phyloP scores from a whole-genome alignment of 495 filamentous ascomycete genomes.

The Clohesyomyces aquaticus region DNA sequence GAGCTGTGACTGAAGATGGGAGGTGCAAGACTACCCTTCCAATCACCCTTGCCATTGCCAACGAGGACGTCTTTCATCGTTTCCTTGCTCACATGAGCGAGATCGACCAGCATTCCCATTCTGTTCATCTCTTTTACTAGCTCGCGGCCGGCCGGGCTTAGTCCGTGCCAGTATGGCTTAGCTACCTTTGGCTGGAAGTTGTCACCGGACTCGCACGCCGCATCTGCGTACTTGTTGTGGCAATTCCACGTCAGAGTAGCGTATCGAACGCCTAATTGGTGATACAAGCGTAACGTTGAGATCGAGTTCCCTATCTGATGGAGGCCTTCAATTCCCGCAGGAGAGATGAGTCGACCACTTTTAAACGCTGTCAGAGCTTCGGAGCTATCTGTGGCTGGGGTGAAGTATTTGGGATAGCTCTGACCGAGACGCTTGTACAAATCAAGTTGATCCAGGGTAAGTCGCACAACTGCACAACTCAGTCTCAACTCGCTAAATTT shows the following conservation, averaged over 20 bases:
- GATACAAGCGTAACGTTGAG: conserved; percentile 72
- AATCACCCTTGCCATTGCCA: conserved; percentile 52
- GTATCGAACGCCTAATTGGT: conserved; percentile 84
- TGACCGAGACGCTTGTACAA: conserved; percentile 69
- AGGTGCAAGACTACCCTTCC: conserved; percentile 58
- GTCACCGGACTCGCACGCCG: conserved; percentile 61
- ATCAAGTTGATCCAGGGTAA: conserved; percentile 84
- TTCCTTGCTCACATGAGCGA: conserved; percentile 68
- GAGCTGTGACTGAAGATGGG: conserved; percentile 76
- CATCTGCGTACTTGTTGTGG: conserved; percentile 87
- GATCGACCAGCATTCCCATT: conserved; percentile 77
- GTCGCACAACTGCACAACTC: conserved; percentile 58
- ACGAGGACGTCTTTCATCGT: conserved; percentile 72
- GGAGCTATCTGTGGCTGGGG: conserved; percentile 57
- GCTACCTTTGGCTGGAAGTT: conserved; percentile 41
- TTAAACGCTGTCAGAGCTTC: conserved; percentile 64
- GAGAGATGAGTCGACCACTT: conserved; percentile 65
- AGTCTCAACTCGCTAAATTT: conserved; percentile 1
- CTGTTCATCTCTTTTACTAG: conserved; percentile 80
- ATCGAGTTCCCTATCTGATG: conserved; percentile 92
- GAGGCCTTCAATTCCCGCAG: conserved; percentile 85
- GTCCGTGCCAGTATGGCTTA: conserved; percentile 50
- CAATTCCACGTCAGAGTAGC: conserved; percentile 93
- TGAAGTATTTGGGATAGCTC: conserved; percentile 72
- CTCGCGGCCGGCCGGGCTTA: conserved; percentile 68